Evolutionary conservation across 768 basidiomycete genomes (phyloP), one percentile per base, ranked within the genome.

Genomic region (Tulasnella calospora): DNA sequence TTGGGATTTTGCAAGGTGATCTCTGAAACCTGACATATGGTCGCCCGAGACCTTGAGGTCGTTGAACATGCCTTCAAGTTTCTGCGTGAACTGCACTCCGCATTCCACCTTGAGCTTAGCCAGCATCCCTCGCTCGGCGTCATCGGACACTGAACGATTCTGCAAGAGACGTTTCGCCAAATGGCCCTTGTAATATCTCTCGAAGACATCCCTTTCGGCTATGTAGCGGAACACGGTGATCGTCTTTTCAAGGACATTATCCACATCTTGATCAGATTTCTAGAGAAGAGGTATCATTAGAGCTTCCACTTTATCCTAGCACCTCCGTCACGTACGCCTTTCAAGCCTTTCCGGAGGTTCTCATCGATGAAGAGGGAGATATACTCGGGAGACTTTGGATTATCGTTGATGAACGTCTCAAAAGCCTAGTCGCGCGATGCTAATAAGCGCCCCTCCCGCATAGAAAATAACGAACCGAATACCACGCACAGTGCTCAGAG

Each of bases 341-440:
- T 98, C 40, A 98, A 87, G 0, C 97, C 97, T 82, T 95, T 94
- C 85, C 92, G 95, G 33, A 99, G 88, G 83, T 99, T 92, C 79
- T 99, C 96, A 82, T 99, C 98, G 79, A 99, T 96, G 85, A 94
- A 99, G 73, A 99, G 85, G 4, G 98, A 99, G 57, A 99, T 94
- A 83, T 91, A 99, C 83, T 99, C 98, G 9, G 98, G 92, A 23
- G 94, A 90, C 81, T 94, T 93, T 47, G 90, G 89, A 82, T 98
- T 95, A 30, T 87, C 85, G 85, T 99, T 98, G 83, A 99, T 90
- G 84, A 98, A 98, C 1, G 90, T 88, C 84, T 92, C 91, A 83
- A 98, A 99, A 0, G 96, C 96, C 97, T 99, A n/a, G 73, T 33
- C 2, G 21, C 10, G 12, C 61, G 33, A 35, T 13, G 27, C 9